These are phyloP conservation scores for Aristolochia fimbriata DNA, from an alignment of 164 flowering plant species.

Conservation along the genomic window DNA sequence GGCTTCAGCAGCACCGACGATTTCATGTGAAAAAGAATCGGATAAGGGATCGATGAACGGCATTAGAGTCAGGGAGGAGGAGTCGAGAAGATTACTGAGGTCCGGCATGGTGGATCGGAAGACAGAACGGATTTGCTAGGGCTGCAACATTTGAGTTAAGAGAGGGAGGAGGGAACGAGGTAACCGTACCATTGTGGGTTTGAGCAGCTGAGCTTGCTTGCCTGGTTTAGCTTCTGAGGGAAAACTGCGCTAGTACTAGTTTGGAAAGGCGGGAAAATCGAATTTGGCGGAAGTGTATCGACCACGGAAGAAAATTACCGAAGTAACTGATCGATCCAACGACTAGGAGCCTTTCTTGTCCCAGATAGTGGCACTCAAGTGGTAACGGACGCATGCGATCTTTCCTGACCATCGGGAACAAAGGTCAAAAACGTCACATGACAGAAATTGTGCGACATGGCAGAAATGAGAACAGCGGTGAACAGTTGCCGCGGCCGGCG, in stretches of 20 bases:
- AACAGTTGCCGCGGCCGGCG: too few species aligned
- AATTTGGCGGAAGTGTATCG: not conserved
- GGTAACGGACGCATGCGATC: too few species aligned
- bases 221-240: not conserved
- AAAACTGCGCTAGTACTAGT: not conserved
- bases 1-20: conserved; percentile 10
- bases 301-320: too few species aligned
- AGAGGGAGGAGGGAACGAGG: not conserved
- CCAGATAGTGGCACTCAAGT: too few species aligned
- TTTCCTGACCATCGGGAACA: too few species aligned
- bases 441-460: too few species aligned
- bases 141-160: not conserved
- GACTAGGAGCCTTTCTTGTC: too few species aligned
- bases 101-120: conserved; percentile 15
- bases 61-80: conserved; percentile 8
- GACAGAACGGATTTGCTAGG: conserved; percentile 5
- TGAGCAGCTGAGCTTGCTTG: not conserved
- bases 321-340: too few species aligned
- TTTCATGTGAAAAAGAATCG: conserved; percentile 5
- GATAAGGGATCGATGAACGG: conserved; percentile 11
- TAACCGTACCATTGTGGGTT: not conserved
- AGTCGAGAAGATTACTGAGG: conserved; percentile 18
- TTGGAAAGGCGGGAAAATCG: conserved; percentile 2
- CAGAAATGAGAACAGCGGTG: too few species aligned
- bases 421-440: too few species aligned